phyloP scores from a whole-genome alignment of 2,329 filamentous ascomycete genomes.

The Cordyceps pruinosa region DNA sequence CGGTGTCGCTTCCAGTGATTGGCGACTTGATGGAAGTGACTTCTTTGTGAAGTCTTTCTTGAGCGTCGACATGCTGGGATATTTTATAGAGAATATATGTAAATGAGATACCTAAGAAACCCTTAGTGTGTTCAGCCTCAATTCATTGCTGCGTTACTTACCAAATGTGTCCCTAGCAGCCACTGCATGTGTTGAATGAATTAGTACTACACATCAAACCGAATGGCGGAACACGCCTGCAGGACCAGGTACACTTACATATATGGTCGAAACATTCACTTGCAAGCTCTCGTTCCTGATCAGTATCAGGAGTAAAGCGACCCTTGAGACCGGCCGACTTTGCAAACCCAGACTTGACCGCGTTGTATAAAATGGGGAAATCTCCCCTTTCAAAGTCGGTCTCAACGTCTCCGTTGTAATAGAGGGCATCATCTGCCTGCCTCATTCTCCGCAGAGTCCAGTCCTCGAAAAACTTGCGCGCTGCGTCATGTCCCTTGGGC shows the following conservation, averaged over 20 bases:
- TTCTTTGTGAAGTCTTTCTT: neutral
- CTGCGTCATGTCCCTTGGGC: neutral
- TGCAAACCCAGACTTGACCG: neutral
- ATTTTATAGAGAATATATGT: neutral
- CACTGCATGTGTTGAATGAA: neutral
- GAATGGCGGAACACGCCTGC: too few species aligned
- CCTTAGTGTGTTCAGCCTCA: too few species aligned
- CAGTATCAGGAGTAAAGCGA: neutral
- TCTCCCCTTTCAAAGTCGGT: neutral
- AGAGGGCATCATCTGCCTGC: neutral
- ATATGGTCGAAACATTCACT: neutral
- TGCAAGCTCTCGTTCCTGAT: neutral
- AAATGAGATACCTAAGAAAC: neutral
- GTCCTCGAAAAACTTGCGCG: neutral
- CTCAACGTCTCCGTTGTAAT: neutral
- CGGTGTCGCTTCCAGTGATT: too few species aligned
- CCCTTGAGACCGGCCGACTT: neutral
- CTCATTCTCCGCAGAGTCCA: neutral
- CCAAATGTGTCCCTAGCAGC: neutral
- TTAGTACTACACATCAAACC: neutral
- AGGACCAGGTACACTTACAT: too few species aligned
- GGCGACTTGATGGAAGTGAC: neutral
- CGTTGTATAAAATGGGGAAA: neutral
- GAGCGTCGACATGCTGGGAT: neutral
- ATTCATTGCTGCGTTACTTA: neutral